phyloP scores from a whole-genome alignment of 495 filamentous ascomycete genomes.

The Daldinia vernicosa region DNA sequence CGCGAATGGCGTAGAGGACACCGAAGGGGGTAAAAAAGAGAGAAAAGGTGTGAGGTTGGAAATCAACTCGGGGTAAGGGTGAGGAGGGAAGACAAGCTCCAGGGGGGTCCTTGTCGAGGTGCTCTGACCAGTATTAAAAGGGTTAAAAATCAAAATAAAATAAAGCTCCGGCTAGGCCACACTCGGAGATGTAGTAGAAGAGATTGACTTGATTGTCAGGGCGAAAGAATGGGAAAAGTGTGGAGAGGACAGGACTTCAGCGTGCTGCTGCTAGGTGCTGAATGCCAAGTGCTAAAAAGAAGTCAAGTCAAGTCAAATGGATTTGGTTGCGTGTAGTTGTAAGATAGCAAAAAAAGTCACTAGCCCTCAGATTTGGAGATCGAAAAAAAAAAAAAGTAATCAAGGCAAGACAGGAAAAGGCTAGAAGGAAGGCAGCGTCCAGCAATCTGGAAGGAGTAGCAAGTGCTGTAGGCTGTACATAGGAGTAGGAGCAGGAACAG shows the following conservation, averaged over 20 bases:
- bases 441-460: constrained; percentile 23
- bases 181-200: constrained; percentile 23
- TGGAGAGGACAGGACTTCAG: neutral
- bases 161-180: constrained; percentile 27
- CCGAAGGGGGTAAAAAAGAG: constrained; percentile 44
- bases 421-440: constrained; percentile 8
- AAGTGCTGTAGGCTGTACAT: constrained; percentile 3
- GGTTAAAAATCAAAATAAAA: constrained; percentile 22
- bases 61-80: constrained; percentile 48
- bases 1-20: constrained; percentile 44
- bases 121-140: constrained; percentile 39
- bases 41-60: constrained; percentile 50
- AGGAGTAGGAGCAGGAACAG: constrained; percentile 7
- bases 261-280: neutral
- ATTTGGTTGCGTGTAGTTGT: constrained; percentile 1
- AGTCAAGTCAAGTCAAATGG: neutral
- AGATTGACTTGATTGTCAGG: constrained; percentile 15
- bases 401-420: constrained; percentile 2
- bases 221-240: constrained; percentile 7
- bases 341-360: neutral
- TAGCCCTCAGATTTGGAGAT: constrained; percentile 6
- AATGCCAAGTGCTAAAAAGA: constrained; percentile 7
- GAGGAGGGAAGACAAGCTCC: constrained; percentile 39
- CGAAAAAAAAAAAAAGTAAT: neutral
- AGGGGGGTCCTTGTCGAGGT: constrained; percentile 36